phyloP scores from a whole-genome alignment of 2,329 filamentous ascomycete genomes.

The Boeremia exigua region DNA sequence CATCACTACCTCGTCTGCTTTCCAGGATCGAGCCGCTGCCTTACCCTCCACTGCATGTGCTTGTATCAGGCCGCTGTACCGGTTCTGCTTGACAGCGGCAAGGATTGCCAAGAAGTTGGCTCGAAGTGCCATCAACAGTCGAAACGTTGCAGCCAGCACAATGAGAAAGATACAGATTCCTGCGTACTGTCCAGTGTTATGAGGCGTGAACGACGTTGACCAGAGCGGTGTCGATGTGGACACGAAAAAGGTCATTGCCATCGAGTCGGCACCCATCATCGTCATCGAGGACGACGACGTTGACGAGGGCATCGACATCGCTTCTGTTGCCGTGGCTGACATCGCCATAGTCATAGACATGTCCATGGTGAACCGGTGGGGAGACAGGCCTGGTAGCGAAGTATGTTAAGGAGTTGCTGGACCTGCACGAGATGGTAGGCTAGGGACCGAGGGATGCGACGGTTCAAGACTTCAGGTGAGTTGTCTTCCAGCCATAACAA shows the following conservation, averaged over 20 bases:
- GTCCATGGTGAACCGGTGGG: slow-evolving; percentile 3
- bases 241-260: slow-evolving; percentile 69
- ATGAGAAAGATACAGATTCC: slow-evolving; percentile 91
- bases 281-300: background rate
- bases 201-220: slow-evolving; percentile 74
- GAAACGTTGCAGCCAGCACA: slow-evolving; percentile 70
- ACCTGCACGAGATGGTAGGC: background rate
- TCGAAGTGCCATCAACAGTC: slow-evolving; percentile 73
- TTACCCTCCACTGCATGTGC: slow-evolving; percentile 36
- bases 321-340: background rate
- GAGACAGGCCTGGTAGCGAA: background rate
- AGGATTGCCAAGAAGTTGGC: slow-evolving; percentile 56
- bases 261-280: slow-evolving; percentile 34
- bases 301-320: slow-evolving; percentile 16
- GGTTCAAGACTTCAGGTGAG: too few species aligned
- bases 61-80: slow-evolving; percentile 78
- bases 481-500: background rate
- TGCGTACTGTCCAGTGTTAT: slow-evolving; percentile 71
- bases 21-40: slow-evolving; percentile 69
- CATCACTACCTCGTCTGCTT: slow-evolving; percentile 76
- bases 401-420: too few species aligned
- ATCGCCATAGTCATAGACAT: slow-evolving; percentile 13
- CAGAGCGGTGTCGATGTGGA: slow-evolving; percentile 66
- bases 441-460: background rate
- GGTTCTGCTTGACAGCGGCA: slow-evolving; percentile 59